phyloP scores from a whole-genome alignment of 176 grass and related monocot species.

The Triticum timopheevii region DNA sequence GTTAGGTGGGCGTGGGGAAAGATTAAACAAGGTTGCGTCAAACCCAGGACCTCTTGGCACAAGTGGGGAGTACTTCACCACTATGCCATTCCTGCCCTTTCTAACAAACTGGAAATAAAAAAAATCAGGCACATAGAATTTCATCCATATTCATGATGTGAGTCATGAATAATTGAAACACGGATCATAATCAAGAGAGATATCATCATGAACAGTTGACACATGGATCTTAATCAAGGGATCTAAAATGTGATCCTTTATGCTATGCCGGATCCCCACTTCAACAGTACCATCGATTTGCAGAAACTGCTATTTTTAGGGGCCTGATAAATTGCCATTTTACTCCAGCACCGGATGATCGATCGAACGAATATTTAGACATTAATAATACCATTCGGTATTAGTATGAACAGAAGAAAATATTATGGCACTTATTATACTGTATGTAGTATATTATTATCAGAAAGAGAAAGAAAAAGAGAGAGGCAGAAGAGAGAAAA shows the following conservation, averaged over 20 bases:
- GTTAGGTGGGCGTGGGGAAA: too few relatives aligned
- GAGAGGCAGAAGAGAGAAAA: not conserved
- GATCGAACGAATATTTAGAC: not conserved
- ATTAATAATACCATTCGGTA: not conserved
- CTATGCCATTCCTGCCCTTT: too few relatives aligned
- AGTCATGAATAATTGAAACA: not conserved
- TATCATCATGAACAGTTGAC: not conserved
- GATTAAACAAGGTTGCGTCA: too few relatives aligned
- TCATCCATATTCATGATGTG: not conserved
- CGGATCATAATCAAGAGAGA: not conserved
- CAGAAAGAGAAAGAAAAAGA: not conserved
- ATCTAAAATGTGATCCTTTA: not conserved
- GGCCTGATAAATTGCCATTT: not conserved
- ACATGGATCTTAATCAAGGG: not conserved
- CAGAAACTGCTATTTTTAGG: not conserved
- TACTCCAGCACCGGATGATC: not conserved
- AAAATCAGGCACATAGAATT: not conserved
- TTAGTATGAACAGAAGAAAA: not conserved
- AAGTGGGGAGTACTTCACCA: too few relatives aligned
- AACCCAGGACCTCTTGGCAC: too few relatives aligned
- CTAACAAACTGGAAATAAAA: not conserved
- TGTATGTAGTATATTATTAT: not conserved
- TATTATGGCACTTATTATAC: not conserved
- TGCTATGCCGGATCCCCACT: not conserved
- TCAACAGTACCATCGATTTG: not conserved